Conservation (phyloP, 345 rosid species). For the Kandelia obovata region DNA sequence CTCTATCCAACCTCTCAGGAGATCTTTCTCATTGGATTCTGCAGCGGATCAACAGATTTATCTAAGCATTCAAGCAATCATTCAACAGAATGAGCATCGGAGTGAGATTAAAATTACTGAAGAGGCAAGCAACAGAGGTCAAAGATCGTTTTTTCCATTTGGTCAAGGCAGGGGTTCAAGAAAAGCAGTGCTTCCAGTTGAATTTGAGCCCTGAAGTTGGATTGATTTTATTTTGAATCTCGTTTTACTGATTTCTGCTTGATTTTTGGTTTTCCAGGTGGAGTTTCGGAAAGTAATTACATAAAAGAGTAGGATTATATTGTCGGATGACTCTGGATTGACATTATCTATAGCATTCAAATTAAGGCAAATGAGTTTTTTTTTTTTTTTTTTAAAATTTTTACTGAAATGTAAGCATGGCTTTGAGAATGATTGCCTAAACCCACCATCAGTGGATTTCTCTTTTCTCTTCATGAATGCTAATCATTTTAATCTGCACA, state of each 20-base stretch:
- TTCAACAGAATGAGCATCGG: conserved; percentile 31
- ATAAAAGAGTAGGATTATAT: neutral
- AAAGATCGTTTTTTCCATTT: conserved; percentile 31
- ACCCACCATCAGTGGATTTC: conserved; percentile 18
- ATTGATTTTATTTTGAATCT: conserved; percentile 9
- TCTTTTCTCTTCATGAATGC: conserved; percentile 22
- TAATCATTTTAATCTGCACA: conserved; percentile 19
- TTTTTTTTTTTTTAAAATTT: no score
- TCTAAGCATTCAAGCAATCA: conserved; percentile 39
- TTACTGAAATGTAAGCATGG: conserved; percentile 26
- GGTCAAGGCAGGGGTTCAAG: conserved; percentile 34
- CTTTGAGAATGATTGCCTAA: conserved; percentile 31
- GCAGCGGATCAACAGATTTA: conserved; percentile 49
- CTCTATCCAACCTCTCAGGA: conserved; percentile 47
- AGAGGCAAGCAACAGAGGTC: conserved; percentile 28
- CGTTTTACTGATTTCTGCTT: conserved; percentile 1
- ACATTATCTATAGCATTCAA: neutral
- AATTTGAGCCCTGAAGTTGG: conserved; percentile 25
- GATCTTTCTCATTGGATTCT: conserved; percentile 66
- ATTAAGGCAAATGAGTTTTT: neutral
- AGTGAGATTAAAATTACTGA: conserved; percentile 22
- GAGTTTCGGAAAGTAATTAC: neutral
- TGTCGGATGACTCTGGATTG: conserved; percentile 3
- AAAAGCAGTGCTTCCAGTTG: conserved; percentile 36
- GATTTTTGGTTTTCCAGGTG: neutral